A percentile compares a stretch with the other conserved stretches of the same genome.
Conservation (phyloP, 805 yeast species). For the Myxozyma lipomycoides region DNA sequence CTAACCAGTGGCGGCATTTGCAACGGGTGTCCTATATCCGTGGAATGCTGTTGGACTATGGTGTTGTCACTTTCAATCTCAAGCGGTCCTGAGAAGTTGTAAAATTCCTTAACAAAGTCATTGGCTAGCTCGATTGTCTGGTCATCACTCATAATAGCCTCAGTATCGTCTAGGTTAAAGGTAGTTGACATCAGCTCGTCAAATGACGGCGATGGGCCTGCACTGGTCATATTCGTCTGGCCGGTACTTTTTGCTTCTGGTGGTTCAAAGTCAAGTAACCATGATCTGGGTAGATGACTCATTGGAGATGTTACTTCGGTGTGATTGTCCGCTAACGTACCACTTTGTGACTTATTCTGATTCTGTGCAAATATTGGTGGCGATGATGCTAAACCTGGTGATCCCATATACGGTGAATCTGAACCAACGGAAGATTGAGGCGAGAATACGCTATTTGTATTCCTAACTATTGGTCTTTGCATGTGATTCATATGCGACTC, state of each 20-base stretch:
- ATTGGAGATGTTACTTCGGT: not conserved
- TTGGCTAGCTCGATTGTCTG: conserved; percentile 9
- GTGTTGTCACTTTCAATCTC: too few relatives aligned
- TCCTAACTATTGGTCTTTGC: conserved; percentile 1
- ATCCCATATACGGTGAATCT: conserved; percentile 16
- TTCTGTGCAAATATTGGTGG: conserved; percentile 17
- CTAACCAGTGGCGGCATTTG: too few relatives aligned
- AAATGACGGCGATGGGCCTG: conserved; percentile 8
- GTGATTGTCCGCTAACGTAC: not conserved
- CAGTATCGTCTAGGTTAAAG: conserved; percentile 9
- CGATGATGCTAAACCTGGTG: conserved; percentile 25
- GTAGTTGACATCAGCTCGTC: conserved; percentile 20
- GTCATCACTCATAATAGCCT: conserved; percentile 7
- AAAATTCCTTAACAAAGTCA: conserved; percentile 24
- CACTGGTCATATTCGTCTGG: conserved; percentile 1
- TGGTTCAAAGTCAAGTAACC: conserved; percentile 13
- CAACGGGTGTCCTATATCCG: too few relatives aligned
- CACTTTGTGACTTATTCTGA: not conserved
- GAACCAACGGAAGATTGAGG: conserved; percentile 11
- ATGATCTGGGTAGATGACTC: conserved; percentile 7
- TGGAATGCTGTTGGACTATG: too few relatives aligned
- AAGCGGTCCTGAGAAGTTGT: conserved; percentile 3
- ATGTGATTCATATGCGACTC: not conserved
- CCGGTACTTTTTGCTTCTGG: too few relatives aligned
- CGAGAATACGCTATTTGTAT: conserved; percentile 1